Evolutionary conservation across 1,284 basidiomycete genomes (phyloP), one percentile per base, ranked within the genome.

Genomic region (Trametes pubescens): DNA sequence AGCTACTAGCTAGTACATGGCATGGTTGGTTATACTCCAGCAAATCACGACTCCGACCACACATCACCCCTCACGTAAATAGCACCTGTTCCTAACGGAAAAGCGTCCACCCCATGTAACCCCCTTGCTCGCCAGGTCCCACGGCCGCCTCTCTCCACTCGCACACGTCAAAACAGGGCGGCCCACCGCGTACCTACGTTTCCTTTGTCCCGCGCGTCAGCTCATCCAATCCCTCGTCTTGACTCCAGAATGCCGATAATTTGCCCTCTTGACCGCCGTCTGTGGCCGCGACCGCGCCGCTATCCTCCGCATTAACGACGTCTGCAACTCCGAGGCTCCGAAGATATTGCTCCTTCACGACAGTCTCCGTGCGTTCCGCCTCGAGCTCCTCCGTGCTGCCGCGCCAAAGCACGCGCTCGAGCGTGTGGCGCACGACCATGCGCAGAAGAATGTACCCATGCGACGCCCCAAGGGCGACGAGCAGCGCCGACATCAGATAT

Each of bases 371-470:
- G 56, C 76, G 75, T 61, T 89, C 86, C 32, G 83, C 77, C 58
- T 85, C 82, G 66, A 80, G 80, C 67, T 86, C 85, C 74, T 93
- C 92, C 53, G 78, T 76, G 66, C 88, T 90, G 11, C 87, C 89
- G 59, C 83, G 82, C 94, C 94, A 96, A 65, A 92, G 76, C 24
- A 90, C 75, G 65, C 86, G 82, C 77, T 93, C 91, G n/a, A 93
- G 80, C 26, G 93, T 67, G 68, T 89, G 90, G 21, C 88, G 79
- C 59, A 95, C 85, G n/a, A 86, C 65, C 21, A 79, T 81, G 6
- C 89, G 84, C 51, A 92, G 74, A 35, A 94, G 68, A 65, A 95
- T 80, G 77, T 89, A 95, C n/a, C 84, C 89, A 76, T 97, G 95
- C 46, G 88, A 91, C 14, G 94, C 90, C 3, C 86, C 82, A 48